Base-by-base conservation (phyloP, 1,139 yeast species). In the Casaregolazyma lundiana region DNA sequence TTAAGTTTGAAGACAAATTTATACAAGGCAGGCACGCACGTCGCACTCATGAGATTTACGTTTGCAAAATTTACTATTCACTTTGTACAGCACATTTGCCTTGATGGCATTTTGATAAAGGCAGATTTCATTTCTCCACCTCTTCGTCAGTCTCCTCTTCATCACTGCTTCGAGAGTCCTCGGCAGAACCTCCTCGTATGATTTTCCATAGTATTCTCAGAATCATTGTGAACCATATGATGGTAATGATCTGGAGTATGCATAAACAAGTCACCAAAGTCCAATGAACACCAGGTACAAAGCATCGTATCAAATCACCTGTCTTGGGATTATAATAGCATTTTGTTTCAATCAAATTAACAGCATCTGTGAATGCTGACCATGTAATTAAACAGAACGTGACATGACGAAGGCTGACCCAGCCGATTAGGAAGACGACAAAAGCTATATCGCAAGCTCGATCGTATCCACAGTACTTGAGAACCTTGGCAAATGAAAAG, bases 121-220 rank as follows among this genome's bases (percentile, higher is more conserved):
- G 13, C 6, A 13, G n/a, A 16, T 26, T 35, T 13, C n/a, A 7
- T 8, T 17, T 9, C 60, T 18, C 50, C 60, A 41, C 67, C n/a
- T n/a, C 73, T 4, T 54, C 62, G 24, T 66, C 71, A 19, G 68
- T 63, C 42, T 68, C 73, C 42, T 67, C 71, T 41, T 84, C 92
- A 54, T 78, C 86, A 59, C 87, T 90, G 62, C 95, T 80, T 55
- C 95, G 83, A 50, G 84, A 85, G 63, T 89, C 96, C 44, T 88
- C 94, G 1, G 85, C 86, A 30, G 81, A 79, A 17, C 69, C 72
- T 4, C 97, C 97, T 6, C 74, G 71, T 29, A 87, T 54, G 19
- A 88, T 94, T 59, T 75, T 80, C 50, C 73, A 67, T 16, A 86
- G 87, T 24, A 88, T 94, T 57, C 77, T 79, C 16, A 76, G 53